Conservation (phyloP, 2,329 filamentous ascomycete species). For the Cordyceps pruinosa region DNA sequence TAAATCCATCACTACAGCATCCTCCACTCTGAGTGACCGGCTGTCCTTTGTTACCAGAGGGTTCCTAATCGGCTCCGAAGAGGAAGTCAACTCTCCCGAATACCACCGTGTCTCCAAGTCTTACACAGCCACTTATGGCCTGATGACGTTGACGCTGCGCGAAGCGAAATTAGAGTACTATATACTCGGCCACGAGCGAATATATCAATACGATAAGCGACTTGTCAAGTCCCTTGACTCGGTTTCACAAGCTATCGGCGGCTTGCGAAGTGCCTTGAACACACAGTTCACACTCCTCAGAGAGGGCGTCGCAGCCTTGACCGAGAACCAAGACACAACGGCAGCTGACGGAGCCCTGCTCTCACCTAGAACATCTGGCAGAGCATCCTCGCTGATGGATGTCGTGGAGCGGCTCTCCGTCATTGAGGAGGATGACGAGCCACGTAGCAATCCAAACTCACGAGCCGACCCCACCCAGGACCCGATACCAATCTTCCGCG, state of each 20-base stretch:
- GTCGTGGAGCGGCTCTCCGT: constrained; percentile 46
- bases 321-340: constrained; percentile 16
- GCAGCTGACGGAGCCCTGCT: constrained; percentile 16
- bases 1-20: constrained; percentile 63
- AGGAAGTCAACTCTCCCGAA: constrained; percentile 61
- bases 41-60: constrained; percentile 71
- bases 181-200: constrained; percentile 66
- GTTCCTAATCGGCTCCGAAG: constrained; percentile 76
- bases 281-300: constrained; percentile 82
- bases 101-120: constrained; percentile 55
- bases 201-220: constrained; percentile 71
- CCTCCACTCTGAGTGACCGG: constrained; percentile 72
- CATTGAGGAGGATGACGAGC: constrained; percentile 52
- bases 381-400: constrained; percentile 30
- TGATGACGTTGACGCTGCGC: constrained; percentile 68
- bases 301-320: constrained; percentile 38
- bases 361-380: constrained; percentile 23
- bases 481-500: constrained; percentile 37
- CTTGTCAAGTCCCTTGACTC: constrained; percentile 80
- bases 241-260: constrained; percentile 82
- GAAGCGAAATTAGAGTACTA: constrained; percentile 91
- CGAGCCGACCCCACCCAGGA: constrained; percentile 24
- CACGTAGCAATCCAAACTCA: constrained; percentile 30
- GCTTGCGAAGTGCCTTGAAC: constrained; percentile 78
- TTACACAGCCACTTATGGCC: constrained; percentile 61